Conservation (phyloP, 148 eudicot genomes). For the Amaranthus cruentus region DNA sequence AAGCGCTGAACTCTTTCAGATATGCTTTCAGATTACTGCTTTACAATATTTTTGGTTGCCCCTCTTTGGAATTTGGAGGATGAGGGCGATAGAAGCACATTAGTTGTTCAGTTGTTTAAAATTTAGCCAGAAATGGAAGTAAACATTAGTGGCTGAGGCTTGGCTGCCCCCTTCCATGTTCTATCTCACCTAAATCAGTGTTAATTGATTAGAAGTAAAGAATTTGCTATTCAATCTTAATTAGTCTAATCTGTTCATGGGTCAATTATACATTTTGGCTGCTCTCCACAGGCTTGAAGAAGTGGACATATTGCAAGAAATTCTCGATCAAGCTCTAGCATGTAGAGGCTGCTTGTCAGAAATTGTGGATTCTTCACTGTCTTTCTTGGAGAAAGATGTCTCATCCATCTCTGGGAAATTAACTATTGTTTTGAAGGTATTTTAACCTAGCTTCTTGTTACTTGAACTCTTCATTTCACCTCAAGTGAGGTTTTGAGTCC, state of each 20-base stretch:
- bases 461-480: no score
- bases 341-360: conserved; percentile 60
- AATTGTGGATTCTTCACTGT: conserved; percentile 53
- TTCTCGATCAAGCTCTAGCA: conserved; percentile 64
- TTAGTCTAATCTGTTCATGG: conserved; percentile 5
- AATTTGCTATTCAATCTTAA: not conserved
- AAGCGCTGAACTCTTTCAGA: no score
- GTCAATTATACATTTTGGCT: not conserved
- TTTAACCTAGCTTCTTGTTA: not conserved
- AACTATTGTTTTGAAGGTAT: conserved; percentile 76
- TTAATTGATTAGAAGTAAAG: not conserved
- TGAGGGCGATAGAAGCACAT: not conserved
- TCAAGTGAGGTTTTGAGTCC: no score
- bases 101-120: not conserved
- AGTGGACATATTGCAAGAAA: conserved; percentile 47
- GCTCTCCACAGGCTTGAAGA: conserved; percentile 64
- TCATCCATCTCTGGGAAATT: conserved; percentile 40
- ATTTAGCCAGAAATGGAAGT: not conserved
- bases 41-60: no score
- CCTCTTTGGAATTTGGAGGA: not conserved
- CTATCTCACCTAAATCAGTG: not conserved
- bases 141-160: not conserved
- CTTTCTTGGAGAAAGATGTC: conserved; percentile 53
- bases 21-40: no score
- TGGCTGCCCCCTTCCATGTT: not conserved